Percentiles rank a stretch among this genome's conserved stretches.
phyloP scores from a whole-genome alignment of 306 rosid genomes.

The Rosa persica region DNA sequence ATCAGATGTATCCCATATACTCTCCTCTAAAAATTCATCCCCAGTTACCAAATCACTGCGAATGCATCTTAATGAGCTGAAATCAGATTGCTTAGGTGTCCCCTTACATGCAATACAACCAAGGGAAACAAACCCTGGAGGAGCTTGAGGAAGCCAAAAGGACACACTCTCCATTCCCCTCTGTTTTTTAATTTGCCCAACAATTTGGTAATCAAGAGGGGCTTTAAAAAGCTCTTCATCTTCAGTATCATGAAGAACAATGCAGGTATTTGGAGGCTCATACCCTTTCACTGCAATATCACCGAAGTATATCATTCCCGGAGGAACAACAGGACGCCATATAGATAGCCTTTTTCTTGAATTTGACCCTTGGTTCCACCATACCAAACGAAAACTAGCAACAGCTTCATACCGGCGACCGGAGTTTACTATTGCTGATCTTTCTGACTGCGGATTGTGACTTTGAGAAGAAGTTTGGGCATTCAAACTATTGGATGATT shows the following conservation, averaged over 20 bases:
- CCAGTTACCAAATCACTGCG: slow-evolving; percentile 88
- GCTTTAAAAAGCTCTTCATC: slow-evolving; percentile 65
- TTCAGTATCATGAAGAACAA: slow-evolving; percentile 70
- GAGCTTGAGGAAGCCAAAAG: slow-evolving; percentile 96
- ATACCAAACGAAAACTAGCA: slow-evolving; percentile 76
- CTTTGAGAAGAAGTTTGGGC: slow-evolving; percentile 37
- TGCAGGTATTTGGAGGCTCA: slow-evolving; percentile 87
- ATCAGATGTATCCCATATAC: slow-evolving; percentile 90
- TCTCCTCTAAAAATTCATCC: slow-evolving; percentile 81
- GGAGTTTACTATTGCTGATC: slow-evolving; percentile 48
- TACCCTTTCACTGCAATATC: slow-evolving; percentile 88
- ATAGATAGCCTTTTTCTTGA: slow-evolving; percentile 73
- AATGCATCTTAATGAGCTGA: slow-evolving; percentile 73
- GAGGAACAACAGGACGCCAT: slow-evolving; percentile 91
- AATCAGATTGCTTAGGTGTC: slow-evolving; percentile 67
- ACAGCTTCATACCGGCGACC: slow-evolving; percentile 69
- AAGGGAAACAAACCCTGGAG: slow-evolving; percentile 88
- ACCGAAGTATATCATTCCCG: slow-evolving; percentile 83
- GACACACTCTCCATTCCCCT: slow-evolving; percentile 76
- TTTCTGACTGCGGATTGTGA: slow-evolving; percentile 42
- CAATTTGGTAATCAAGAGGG: slow-evolving; percentile 78
- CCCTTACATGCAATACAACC: slow-evolving; percentile 87
- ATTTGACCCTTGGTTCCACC: slow-evolving; percentile 88
- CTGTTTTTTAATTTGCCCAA: slow-evolving; percentile 85
- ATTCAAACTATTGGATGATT: slow-evolving; percentile 36